Base-by-base conservation (phyloP, 192 early-diverging fungal species). In the Backusella tarrabulga region DNA sequence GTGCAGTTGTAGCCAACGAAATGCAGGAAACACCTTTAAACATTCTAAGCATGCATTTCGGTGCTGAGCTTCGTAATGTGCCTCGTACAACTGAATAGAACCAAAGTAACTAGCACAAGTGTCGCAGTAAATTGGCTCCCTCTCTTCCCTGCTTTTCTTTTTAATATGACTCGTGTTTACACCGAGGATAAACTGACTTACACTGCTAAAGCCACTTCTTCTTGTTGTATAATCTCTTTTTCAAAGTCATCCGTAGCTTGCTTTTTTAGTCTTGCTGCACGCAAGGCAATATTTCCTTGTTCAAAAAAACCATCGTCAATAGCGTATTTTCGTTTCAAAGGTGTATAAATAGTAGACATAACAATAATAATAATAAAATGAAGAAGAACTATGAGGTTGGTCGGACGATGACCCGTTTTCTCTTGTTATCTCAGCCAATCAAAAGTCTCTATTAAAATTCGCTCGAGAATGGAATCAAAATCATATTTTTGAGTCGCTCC, bases 41-140 rank as follows among this genome's bases (percentile, higher is more conserved):
- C 88, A 90, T 36, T 77, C 80, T 6, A 70, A 73, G 54, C 88
- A 90, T 6, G 84, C 83, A 46, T 88, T 71, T 23, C 85, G 72
- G 67, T 90, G 88, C 67, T 76, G 76, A 23, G 77, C 80, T 63
- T 88, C 86, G 74, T 88, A 88, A 41, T 90, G 88, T 1, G 77
- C 60, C 44, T 90, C 86, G 72, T 86, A 90, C 17, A 85, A 83
- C 8, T 66, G 44, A 2, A 80, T 2, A 6, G 77, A 76, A 12
- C 82, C 78, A 75, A 87, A 88, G 17, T 68, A 70, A 70, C 72
- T 73, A 12, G 69, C 38, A n/a, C 56, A 50, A 15, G 67, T 23
- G 26, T 77, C 71, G 23, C 83, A 84, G 19, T 36, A 42, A 11
- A 84, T 77, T 34, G 77, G 35, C 38, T 38, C 6, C 29, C 8